Conservation (phyloP, 2,329 filamentous ascomycete genomes). For the Exophiala viscosa region DNA sequence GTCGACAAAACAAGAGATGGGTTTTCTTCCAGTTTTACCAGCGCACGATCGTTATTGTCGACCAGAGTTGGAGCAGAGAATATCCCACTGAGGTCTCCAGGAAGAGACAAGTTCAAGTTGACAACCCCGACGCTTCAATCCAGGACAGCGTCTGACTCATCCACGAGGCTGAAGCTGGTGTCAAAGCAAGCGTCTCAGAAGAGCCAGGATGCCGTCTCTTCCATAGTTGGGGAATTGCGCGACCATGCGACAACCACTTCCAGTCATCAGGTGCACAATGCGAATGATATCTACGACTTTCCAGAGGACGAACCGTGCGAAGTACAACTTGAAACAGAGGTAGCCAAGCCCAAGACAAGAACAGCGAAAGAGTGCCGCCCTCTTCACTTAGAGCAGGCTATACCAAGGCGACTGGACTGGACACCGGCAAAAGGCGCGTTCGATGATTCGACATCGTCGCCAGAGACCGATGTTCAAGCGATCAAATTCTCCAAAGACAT, state of each 20-base stretch:
- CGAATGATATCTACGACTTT: background rate
- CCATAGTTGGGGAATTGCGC: background rate
- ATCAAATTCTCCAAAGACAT: constrained; percentile 6
- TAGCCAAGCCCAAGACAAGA: background rate
- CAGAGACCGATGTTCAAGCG: background rate
- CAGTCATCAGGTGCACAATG: background rate
- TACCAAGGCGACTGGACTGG: constrained; percentile 60
- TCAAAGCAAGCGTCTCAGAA: background rate
- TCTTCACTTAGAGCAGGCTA: constrained; percentile 45
- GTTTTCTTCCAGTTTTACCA: constrained; percentile 15
- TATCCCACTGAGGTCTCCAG: constrained; percentile 11
- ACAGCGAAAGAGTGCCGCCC: constrained; percentile 10
- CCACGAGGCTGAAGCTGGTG: background rate
- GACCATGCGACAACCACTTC: background rate
- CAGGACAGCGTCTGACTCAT: background rate
- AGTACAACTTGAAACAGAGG: background rate
- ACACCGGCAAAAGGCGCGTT: constrained; percentile 55
- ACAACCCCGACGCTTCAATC: background rate
- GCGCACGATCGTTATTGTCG: constrained; percentile 13
- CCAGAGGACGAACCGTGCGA: background rate
- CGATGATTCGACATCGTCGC: background rate
- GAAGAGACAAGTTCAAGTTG: constrained; percentile 12
- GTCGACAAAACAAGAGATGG: constrained; percentile 19
- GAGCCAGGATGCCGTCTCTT: background rate
- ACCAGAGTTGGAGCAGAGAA: constrained; percentile 19